Conservation (phyloP, 208 protist genomes). For the Acanthamoeba pearcei region DNA sequence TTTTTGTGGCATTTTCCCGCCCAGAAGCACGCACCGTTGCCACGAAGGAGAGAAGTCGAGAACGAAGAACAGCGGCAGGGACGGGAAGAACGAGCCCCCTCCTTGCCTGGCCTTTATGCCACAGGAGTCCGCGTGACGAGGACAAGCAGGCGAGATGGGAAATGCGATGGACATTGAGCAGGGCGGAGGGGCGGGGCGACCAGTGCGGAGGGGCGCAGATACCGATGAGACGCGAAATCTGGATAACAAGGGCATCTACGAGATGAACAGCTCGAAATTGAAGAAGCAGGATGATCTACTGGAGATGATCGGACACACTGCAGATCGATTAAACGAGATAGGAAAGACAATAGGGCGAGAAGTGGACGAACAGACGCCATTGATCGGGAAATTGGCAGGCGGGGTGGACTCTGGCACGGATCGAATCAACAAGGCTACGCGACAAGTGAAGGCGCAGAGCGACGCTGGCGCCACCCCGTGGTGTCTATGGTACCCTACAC, state of each 20-base stretch:
- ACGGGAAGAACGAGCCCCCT: too few relatives aligned
- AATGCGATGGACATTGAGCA: constrained; percentile 50
- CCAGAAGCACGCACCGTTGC: too few relatives aligned
- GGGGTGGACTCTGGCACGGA: neutral
- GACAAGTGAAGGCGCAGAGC: constrained; percentile 14
- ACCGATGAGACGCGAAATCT: constrained; percentile 38
- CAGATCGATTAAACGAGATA: constrained; percentile 46
- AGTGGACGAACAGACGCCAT: neutral
- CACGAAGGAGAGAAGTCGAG: too few relatives aligned
- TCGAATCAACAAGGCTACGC: constrained; percentile 16
- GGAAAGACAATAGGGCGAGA: constrained; percentile 1
- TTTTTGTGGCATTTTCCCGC: too few relatives aligned
- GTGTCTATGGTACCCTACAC: neutral
- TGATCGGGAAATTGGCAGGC: neutral
- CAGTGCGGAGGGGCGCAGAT: neutral
- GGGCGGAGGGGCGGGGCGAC: neutral
- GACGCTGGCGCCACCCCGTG: constrained; percentile 27
- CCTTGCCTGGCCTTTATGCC: too few relatives aligned
- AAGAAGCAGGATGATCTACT: constrained; percentile 12
- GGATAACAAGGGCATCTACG: constrained; percentile 39
- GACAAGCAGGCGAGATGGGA: neutral
- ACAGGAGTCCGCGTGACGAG: too few relatives aligned
- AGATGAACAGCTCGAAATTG: constrained; percentile 15
- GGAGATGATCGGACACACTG: constrained; percentile 10
- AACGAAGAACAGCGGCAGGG: too few relatives aligned